Evolutionary conservation across 768 basidiomycete genomes (phyloP), one percentile per base, ranked within the genome.

Genomic region (Psilocybe azurescens): DNA sequence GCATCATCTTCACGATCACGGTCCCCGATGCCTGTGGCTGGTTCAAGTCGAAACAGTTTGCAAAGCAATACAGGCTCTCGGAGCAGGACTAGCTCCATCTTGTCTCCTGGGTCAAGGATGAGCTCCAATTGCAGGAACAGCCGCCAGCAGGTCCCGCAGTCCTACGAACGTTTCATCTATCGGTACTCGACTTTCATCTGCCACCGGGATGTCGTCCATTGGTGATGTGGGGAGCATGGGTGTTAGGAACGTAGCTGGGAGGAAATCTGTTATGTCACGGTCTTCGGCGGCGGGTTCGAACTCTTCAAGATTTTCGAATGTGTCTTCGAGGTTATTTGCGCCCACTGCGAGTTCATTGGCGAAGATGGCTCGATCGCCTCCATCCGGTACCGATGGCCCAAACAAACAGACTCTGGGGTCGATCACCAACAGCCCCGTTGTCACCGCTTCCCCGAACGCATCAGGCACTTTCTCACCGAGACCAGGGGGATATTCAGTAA

Each of bases 271-370:
- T 33, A 55, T 66, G 29, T 69, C 70, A 16, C 53, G 68, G 13
- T 63, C 62, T 14, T 72, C 74, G 3, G 53, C 67, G 5, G 57
- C 60, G 30, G 68, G 67, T 6, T 67, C 75, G 0, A 55, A 53
- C 44, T 84, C 86, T 1, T 75, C 74, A 5, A 68, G 72, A 44
- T 64, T 72, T 1, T 74, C 75, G 1, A 67, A 68, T 2, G 63
- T 67, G 4, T 69, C 74, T 2, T 82, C 81, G 2, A 82, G 87
- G 39, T 77, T 93, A 11, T 75, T 89, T 54, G 90, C 90, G 0
- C 91, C 91, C 0, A 93, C 91, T 0, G 90, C 88, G 1, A 91
- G 90, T 67, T 93, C 91, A 1, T 75, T 92, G 24, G 91, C 91
- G 2, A 90, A 87, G 77, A 78, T 71, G 24, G 76, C 67, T 55